phyloP scores from a whole-genome alignment of 176 grass and related monocot species.

The Luzula sylvatica region DNA sequence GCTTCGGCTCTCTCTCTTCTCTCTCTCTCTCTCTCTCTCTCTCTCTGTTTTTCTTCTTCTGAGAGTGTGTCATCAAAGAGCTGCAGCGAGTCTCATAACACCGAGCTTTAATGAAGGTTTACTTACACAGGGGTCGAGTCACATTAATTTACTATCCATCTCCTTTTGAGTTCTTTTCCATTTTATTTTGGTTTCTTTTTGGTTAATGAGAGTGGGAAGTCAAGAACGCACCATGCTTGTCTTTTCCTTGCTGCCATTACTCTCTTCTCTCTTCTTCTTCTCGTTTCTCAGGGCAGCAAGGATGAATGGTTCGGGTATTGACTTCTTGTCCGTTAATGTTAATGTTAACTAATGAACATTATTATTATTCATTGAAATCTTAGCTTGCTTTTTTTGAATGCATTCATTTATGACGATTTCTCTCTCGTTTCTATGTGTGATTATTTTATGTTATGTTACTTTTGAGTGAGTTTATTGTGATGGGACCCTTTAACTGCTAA shows the following conservation, averaged over 20 bases:
- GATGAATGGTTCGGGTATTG: conserved; percentile 98
- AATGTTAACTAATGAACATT: conserved; percentile 59
- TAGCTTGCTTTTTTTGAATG: not conserved
- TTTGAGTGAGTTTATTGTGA: not conserved
- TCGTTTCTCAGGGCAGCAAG: conserved; percentile 23
- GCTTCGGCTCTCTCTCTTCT: not conserved
- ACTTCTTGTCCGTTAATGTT: conserved; percentile 76
- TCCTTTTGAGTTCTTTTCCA: conserved; percentile 1
- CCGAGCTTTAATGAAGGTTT: conserved; percentile 27
- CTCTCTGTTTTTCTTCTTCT: conserved; percentile 8
- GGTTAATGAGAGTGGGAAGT: conserved; percentile 53
- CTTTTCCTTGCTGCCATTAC: conserved; percentile 44
- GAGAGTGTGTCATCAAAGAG: conserved; percentile 1
- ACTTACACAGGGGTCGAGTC: conserved; percentile 25
- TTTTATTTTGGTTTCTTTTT: conserved; percentile 27
- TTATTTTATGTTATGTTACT: not conserved
- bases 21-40: not conserved
- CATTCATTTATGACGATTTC: no score
- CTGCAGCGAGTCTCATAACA: conserved; percentile 27
- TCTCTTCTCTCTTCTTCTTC: not conserved
- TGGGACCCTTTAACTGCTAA: not conserved
- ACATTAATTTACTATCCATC: conserved; percentile 24
- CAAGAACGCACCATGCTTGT: conserved; percentile 99
- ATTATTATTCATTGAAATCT: conserved; percentile 52
- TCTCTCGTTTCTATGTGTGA: not conserved